Conservation (phyloP, 352 stramenopile genomes). For the Phytophthora sp. region DNA sequence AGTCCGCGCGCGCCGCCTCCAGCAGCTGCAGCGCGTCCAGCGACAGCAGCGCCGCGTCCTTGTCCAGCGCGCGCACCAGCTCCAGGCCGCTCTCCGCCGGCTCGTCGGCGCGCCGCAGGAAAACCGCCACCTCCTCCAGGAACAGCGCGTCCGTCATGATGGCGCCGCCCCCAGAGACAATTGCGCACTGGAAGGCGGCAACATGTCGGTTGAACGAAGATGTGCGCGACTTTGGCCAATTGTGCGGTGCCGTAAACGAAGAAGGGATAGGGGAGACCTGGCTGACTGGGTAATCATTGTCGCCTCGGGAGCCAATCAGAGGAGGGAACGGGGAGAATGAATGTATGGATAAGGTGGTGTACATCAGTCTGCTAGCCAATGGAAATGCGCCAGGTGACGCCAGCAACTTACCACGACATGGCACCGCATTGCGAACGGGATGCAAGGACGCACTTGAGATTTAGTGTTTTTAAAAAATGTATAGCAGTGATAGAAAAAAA, state of each 20-base stretch:
- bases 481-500: no score
- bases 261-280: conserved; percentile 8
- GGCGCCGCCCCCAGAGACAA: neutral
- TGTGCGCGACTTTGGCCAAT: no score
- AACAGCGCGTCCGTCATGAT: conserved; percentile 23
- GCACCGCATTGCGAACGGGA: no score
- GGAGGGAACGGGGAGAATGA: neutral
- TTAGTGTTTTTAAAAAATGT: no score
- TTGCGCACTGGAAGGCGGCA: no score
- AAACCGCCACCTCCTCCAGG: conserved; percentile 29
- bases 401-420: no score
- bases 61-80: conserved; percentile 23
- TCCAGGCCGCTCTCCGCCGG: conserved; percentile 10
- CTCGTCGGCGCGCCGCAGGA: conserved; percentile 30
- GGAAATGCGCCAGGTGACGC: no score
- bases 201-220: no score
- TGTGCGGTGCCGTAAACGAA: conserved; percentile 14
- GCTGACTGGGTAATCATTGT: conserved; percentile 12
- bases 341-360: no score
- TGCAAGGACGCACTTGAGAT: no score
- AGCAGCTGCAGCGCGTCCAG: conserved; percentile 23
- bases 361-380: no score
- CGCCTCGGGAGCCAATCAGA: conserved; percentile 1
- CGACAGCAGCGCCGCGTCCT: conserved; percentile 10
- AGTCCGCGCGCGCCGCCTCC: conserved; percentile 17